Evolutionary conservation across 345 rosid genomes (phyloP).

Genomic region (Hibiscus mutabilis): DNA sequence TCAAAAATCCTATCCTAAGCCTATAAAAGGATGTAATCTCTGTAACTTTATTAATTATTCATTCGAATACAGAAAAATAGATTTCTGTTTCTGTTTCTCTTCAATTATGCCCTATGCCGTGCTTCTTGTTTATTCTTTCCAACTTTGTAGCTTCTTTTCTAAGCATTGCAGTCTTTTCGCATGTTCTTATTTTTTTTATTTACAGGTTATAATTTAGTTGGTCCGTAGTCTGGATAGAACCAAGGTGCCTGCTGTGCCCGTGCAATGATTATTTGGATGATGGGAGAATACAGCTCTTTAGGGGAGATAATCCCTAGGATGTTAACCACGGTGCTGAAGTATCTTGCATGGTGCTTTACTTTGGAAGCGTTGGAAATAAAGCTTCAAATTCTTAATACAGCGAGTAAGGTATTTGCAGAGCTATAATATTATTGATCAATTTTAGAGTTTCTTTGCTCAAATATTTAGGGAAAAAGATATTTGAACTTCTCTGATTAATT

Average conservation of each 20-base stretch:
- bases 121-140: neutral
- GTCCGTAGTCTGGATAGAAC: conserved; percentile 75
- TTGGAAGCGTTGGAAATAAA: conserved; percentile 80
- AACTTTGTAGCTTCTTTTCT: conserved; percentile 3
- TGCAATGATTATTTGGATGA: conserved; percentile 88
- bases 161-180: neutral
- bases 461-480: neutral
- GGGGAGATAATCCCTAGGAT: conserved; percentile 71
- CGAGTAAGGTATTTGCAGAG: conserved; percentile 49
- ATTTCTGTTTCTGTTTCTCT: too few species aligned
- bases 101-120: neutral
- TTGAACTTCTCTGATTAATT: neutral
- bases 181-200: neutral
- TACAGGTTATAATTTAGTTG: conserved; percentile 73
- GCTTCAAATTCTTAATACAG: conserved; percentile 81
- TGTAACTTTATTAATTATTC: too few species aligned
- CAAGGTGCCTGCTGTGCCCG: conserved; percentile 83
- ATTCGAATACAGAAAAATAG: too few species aligned
- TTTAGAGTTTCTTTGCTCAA: neutral
- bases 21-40: too few species aligned
- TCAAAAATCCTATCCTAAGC: too few species aligned
- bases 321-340: conserved; percentile 61
- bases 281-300: conserved; percentile 68
- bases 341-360: conserved; percentile 85
- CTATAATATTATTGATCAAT: neutral